These are phyloP conservation scores for Globomyces sp. DNA, from an alignment of 371 early-diverging fungal genomes.

Conservation along the genomic window DNA sequence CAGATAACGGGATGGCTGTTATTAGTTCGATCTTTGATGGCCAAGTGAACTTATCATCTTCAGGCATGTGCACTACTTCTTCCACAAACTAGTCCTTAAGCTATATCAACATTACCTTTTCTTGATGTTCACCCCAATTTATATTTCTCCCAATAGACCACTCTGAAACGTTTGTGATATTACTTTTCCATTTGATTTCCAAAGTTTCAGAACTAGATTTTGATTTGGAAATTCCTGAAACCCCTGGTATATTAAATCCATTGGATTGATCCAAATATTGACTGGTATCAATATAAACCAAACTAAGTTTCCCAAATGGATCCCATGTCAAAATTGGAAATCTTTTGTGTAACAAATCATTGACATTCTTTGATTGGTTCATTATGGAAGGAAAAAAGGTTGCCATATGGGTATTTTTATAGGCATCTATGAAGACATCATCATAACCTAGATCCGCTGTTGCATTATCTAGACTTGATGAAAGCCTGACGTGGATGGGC, in stretches of 20 bases:
- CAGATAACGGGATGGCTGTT: not conserved
- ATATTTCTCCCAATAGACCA: not conserved
- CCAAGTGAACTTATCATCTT: not conserved
- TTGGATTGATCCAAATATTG: too few species aligned
- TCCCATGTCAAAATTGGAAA: conserved; percentile 12
- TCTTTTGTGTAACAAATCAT: not conserved
- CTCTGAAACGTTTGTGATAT: conserved; percentile 2
- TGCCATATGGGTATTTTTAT: not conserved
- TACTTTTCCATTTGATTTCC: not conserved
- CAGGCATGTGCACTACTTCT: not conserved
- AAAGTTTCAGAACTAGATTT: not conserved
- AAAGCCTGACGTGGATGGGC: not conserved
- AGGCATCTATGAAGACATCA: conserved; percentile 2
- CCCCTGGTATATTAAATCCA: too few species aligned
- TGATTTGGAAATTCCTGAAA: not conserved
- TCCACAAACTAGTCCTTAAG: not conserved
- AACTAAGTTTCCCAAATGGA: conserved; percentile 5
- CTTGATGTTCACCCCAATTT: conserved; percentile 1
- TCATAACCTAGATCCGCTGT: conserved; percentile 11
- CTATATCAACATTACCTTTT: not conserved
- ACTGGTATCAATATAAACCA: not conserved
- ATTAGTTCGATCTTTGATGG: conserved; percentile 13
- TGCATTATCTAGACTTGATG: conserved; percentile 10
- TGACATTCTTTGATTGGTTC: not conserved
- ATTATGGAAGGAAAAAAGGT: not conserved